phyloP scores from a whole-genome alignment of 768 basidiomycete species.

The Cystofilobasidium bisporidii region DNA sequence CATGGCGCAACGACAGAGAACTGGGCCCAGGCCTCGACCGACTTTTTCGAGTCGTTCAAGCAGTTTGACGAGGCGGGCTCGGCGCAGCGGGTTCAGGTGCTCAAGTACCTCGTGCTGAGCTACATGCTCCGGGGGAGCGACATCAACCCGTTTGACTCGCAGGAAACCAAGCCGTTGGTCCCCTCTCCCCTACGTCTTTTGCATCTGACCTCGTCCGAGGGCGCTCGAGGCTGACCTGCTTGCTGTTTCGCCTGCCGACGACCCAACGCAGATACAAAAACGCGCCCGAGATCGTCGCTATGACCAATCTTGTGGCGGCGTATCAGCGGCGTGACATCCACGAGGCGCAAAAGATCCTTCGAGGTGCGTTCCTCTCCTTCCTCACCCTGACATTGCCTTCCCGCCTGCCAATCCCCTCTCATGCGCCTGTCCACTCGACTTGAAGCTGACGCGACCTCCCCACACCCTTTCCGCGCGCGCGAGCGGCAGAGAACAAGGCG shows the following conservation, averaged over 20 bases:
- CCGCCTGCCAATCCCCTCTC: too few relatives aligned
- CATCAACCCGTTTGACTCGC: slow-evolving; percentile 98
- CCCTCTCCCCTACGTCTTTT: neutral
- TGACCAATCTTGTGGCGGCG: slow-evolving; percentile 94
- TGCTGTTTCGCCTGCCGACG: too few relatives aligned
- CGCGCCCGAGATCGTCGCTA: slow-evolving; percentile 91
- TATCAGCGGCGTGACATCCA: slow-evolving; percentile 96
- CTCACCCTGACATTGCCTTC: too few relatives aligned
- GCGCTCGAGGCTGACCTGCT: neutral
- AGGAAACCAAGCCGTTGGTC: slow-evolving; percentile 92
- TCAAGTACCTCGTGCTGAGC: slow-evolving; percentile 94
- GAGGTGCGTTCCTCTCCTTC: slow-evolving; percentile 48
- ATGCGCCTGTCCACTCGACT: too few relatives aligned
- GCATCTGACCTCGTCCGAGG: neutral
- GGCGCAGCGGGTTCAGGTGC: slow-evolving; percentile 89
- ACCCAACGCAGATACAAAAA: slow-evolving; percentile 75
- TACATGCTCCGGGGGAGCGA: slow-evolving; percentile 98
- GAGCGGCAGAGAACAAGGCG: slow-evolving; percentile 63
- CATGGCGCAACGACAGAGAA: slow-evolving; percentile 71
- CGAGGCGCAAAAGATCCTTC: slow-evolving; percentile 88
- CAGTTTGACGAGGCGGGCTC: slow-evolving; percentile 98
- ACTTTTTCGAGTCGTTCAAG: slow-evolving; percentile 97
- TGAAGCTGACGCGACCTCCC: too few relatives aligned
- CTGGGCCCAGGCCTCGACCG: slow-evolving; percentile 93
- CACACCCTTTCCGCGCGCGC: neutral